Evolutionary conservation across 2,329 filamentous ascomycete genomes (phyloP).

Genomic region (Alternaria alternata): DNA sequence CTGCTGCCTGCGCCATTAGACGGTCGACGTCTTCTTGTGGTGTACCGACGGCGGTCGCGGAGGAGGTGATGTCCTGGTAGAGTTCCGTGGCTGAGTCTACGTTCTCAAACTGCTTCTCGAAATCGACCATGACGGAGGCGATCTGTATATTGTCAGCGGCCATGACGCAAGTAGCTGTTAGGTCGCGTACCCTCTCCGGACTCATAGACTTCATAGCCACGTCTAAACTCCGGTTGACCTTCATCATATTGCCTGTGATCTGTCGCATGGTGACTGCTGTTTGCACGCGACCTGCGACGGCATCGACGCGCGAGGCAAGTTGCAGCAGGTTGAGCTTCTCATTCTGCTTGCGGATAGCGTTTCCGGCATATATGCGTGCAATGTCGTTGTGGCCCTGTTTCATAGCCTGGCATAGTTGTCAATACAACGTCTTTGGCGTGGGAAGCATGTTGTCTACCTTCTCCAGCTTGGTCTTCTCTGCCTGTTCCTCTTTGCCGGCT

Average conservation of each 20-base stretch:
- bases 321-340: constrained; percentile 67
- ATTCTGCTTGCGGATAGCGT: constrained; percentile 70
- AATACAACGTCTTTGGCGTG: not conserved
- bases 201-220: constrained; percentile 70
- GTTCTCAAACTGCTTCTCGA: constrained; percentile 65
- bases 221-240: constrained; percentile 69
- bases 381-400: constrained; percentile 67
- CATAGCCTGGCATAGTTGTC: constrained; percentile 59
- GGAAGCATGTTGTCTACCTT: constrained; percentile 53
- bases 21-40: constrained; percentile 87
- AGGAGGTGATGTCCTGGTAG: constrained; percentile 85
- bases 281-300: constrained; percentile 67
- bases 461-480: constrained; percentile 69
- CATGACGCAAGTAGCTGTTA: not conserved
- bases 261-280: constrained; percentile 70
- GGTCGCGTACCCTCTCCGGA: constrained; percentile 62
- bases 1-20: constrained; percentile 83
- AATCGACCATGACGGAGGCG: constrained; percentile 71
- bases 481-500: constrained; percentile 67
- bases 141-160: constrained; percentile 56
- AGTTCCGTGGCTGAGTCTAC: constrained; percentile 67
- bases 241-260: constrained; percentile 68
- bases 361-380: constrained; percentile 69
- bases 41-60: constrained; percentile 76
- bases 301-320: constrained; percentile 66